Evolutionary conservation across 2,329 filamentous ascomycete genomes (phyloP).

Genomic region (Cladorrhinum sp.): DNA sequence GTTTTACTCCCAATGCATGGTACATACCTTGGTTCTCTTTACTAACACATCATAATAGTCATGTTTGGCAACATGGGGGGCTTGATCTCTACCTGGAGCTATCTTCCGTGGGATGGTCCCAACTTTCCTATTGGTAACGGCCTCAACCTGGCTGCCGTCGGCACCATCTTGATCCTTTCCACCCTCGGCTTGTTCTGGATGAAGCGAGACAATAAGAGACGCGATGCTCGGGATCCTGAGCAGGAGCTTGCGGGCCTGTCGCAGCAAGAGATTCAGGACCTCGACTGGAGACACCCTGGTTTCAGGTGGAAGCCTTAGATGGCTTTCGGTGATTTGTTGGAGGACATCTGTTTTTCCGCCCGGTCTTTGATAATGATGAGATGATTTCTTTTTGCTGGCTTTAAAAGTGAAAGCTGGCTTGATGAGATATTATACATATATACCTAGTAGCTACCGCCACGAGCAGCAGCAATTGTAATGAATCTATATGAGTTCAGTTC

Average conservation of each 20-base stretch:
- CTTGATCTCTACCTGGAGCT: slow-evolving; percentile 57
- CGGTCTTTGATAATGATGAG: neutral
- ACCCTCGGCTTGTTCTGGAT: slow-evolving; percentile 58
- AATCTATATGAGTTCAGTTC: too few relatives aligned
- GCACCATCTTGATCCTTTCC: slow-evolving; percentile 51
- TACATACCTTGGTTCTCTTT: neutral
- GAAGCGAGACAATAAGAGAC: slow-evolving; percentile 56
- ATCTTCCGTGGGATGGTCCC: slow-evolving; percentile 60
- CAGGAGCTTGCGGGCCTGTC: slow-evolving; percentile 54
- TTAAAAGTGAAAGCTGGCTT: too few relatives aligned
- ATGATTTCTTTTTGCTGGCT: too few relatives aligned
- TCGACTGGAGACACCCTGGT: slow-evolving; percentile 67
- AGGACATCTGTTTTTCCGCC: neutral
- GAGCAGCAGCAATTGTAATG: too few relatives aligned
- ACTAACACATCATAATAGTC: slow-evolving; percentile 15
- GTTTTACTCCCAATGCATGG: neutral
- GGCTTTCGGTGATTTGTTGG: neutral
- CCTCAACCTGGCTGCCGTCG: slow-evolving; percentile 62
- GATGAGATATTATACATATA: too few relatives aligned
- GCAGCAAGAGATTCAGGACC: slow-evolving; percentile 52
- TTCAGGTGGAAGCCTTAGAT: slow-evolving; percentile 55
- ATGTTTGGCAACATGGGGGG: slow-evolving; percentile 31
- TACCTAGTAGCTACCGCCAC: too few relatives aligned
- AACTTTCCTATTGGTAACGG: slow-evolving; percentile 69
- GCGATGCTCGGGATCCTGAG: slow-evolving; percentile 54